phyloP scores from a whole-genome alignment of 768 basidiomycete species.

The Pulveroboletus sp. region DNA sequence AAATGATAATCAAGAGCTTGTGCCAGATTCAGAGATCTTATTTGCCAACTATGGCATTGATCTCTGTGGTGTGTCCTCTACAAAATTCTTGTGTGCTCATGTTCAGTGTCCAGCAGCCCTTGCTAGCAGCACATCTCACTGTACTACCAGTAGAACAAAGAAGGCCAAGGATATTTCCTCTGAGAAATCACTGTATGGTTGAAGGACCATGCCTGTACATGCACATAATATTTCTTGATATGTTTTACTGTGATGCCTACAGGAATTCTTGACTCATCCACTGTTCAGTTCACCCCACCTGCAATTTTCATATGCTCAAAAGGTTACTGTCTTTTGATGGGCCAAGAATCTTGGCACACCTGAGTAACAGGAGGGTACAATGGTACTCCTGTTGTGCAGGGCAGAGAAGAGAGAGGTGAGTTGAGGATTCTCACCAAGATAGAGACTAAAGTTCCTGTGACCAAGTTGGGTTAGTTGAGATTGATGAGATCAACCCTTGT shows the following conservation, averaged over 20 bases:
- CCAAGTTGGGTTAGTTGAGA: too few species aligned
- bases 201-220: not conserved
- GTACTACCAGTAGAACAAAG: not conserved
- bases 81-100: not conserved
- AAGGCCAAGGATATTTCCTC: not conserved
- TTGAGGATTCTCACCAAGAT: too few species aligned
- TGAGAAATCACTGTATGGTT: slow-evolving; percentile 5
- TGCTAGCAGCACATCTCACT: not conserved
- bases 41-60: slow-evolving; percentile 3
- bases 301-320: slow-evolving; percentile 29
- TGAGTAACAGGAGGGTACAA: too few species aligned
- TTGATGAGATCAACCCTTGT: too few species aligned
- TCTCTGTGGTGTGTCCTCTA: not conserved
- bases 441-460: too few species aligned
- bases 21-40: not conserved
- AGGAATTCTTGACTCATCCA: slow-evolving; percentile 30
- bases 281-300: slow-evolving; percentile 32
- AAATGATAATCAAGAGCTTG: too few species aligned
- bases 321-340: slow-evolving; percentile 29
- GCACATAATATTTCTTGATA: too few species aligned
- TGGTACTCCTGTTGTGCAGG: too few species aligned
- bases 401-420: too few species aligned
- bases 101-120: not conserved
- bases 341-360: slow-evolving; percentile 27
- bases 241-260: too few species aligned